These are phyloP conservation scores for Fusarium haematococcum DNA, from an alignment of 2,329 filamentous ascomycete species.

Conservation along the genomic window DNA sequence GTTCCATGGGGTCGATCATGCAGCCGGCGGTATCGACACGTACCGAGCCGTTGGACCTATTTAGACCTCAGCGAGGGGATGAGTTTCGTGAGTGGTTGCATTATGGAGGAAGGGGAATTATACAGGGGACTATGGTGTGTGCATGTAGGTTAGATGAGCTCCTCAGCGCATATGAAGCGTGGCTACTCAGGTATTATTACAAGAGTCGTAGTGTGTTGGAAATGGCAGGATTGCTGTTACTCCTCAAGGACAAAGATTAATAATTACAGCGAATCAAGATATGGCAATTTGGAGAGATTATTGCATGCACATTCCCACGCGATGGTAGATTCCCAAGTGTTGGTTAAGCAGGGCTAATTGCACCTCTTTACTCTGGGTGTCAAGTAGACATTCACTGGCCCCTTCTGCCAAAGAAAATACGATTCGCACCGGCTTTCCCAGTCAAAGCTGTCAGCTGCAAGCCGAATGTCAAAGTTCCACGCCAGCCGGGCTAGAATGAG, in stretches of 20 bases:
- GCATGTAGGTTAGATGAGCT: background rate
- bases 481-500: conserved; percentile 4
- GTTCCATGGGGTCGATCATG: background rate
- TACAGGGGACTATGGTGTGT: background rate
- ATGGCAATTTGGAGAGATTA: background rate
- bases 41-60: background rate
- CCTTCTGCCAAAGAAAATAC: conserved; percentile 6
- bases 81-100: background rate
- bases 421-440: background rate
- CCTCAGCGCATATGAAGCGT: background rate
- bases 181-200: background rate
- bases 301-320: background rate
- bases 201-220: background rate
- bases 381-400: background rate
- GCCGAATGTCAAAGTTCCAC: conserved; percentile 11
- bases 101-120: background rate
- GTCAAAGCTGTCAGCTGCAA: background rate
- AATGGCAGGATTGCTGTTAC: background rate
- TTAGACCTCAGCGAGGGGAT: background rate
- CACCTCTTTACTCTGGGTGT: background rate
- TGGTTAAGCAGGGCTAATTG: background rate
- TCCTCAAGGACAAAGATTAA: background rate
- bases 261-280: background rate
- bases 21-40: background rate
- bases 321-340: background rate